Evolutionary conservation across 1,284 basidiomycete genomes (phyloP), one percentile per base, ranked within the genome.

Genomic region (Ceratobasidium sp.): DNA sequence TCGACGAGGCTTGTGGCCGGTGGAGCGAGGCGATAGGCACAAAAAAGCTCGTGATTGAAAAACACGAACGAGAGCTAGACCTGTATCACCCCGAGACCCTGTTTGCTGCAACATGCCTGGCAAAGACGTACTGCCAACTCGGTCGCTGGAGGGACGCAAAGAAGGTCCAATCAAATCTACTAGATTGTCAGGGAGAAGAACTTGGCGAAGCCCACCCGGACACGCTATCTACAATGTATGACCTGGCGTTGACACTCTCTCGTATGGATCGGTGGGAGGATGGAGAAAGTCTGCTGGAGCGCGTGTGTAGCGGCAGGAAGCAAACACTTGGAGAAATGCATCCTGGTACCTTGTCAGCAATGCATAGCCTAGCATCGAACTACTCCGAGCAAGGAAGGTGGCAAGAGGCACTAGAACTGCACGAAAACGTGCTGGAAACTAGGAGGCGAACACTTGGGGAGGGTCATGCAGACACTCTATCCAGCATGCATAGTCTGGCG

Each of bases 381-480:
- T 50, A 54, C 26, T 30, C 23, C 14, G 16, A 26, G 28, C 52
- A 54, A 54, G 47, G 64, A 6, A 4, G 4, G 13, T 67, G 43
- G 21, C 13, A 9, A 16, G 21, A 71, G 26, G 67, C 47, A 3
- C 30, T 43, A n/a, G 54, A 71, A 38, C 26, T 35, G 5, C 23
- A 26, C 1, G 44, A 18, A 26, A 6, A 23, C 2, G 49, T 28
- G 23, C 23, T 52, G 18, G 4, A 7, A 14, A 6, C 54, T 38
- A 23, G 67, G 67, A 6, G n/a, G 2, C 13, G 23, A 44, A 28
- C 58, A 72, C 43, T 58, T 46, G 46, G 43, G 46, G 28, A 63
- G 28, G n/a, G 23, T 2, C 49, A 52, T 18, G 16, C 16, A 3
- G 49, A 52, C 23, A 52, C 49, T 1, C 49, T 52, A 13, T 52